Percentiles rank a stretch among this genome's conserved stretches.
These are phyloP conservation scores for Lasiosphaeris hirsuta DNA, from an alignment of 495 filamentous ascomycete genomes.

Conservation along the genomic window DNA sequence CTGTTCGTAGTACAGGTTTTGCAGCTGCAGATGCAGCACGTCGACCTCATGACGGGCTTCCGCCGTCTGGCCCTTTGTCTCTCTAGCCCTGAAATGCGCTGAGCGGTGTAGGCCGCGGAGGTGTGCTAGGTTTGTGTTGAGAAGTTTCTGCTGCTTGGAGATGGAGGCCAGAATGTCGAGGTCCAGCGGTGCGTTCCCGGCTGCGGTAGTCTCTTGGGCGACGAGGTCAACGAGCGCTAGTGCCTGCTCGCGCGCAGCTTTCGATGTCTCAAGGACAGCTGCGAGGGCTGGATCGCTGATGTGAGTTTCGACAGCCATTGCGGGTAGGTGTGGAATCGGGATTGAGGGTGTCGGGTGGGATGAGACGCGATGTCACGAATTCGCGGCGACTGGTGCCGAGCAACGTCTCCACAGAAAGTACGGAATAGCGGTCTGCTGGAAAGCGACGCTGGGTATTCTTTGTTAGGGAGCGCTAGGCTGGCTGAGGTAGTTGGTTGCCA, in stretches of 20 bases:
- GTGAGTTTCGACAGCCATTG: conserved; percentile 52
- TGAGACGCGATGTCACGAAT: too few relatives aligned
- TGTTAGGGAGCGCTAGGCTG: too few relatives aligned
- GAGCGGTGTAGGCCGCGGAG: conserved; percentile 79
- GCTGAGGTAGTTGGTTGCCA: too few relatives aligned
- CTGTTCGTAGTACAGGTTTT: conserved; percentile 97
- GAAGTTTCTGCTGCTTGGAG: conserved; percentile 73
- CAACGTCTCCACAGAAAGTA: neutral
- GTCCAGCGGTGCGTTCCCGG: conserved; percentile 33
- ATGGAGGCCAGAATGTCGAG: conserved; percentile 57
- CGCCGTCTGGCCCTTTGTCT: conserved; percentile 81
- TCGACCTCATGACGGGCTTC: conserved; percentile 90
- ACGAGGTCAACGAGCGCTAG: conserved; percentile 60
- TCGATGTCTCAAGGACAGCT: conserved; percentile 67
- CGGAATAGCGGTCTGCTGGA: too few relatives aligned
- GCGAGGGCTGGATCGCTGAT: conserved; percentile 67
- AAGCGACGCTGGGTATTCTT: too few relatives aligned
- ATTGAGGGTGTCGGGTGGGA: too few relatives aligned
- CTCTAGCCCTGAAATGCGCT: conserved; percentile 73
- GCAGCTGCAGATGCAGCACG: conserved; percentile 82
- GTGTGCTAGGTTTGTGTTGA: conserved; percentile 75
- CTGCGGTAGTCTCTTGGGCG: conserved; percentile 42
- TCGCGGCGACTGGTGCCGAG: neutral
- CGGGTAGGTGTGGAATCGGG: neutral
- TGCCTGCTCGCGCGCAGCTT: conserved; percentile 68